Conservation (phyloP, 164 flowering plant species). For the Magnolia kwangsiensis region DNA sequence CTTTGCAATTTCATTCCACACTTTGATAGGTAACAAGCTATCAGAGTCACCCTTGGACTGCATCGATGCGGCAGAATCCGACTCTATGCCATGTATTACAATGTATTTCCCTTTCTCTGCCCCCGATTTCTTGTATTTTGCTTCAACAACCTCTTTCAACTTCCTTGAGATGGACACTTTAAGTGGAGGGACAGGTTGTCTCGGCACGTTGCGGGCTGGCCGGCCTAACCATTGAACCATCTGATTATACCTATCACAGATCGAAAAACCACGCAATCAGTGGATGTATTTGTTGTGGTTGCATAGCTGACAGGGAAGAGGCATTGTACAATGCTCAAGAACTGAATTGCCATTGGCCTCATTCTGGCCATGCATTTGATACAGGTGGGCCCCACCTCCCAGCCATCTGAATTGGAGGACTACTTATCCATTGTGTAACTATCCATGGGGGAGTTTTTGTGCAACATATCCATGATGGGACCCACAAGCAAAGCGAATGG, state of each 20-base stretch:
- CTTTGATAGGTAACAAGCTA: conserved; percentile 69
- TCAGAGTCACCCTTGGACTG: conserved; percentile 82
- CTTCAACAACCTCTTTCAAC: conserved; percentile 63
- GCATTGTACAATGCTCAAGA: background rate
- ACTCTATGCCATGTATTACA: conserved; percentile 77
- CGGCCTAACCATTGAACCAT: conserved; percentile 83
- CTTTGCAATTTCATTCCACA: conserved; percentile 67
- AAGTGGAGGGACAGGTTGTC: conserved; percentile 64
- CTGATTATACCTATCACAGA: conserved; percentile 58
- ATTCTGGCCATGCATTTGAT: no score
- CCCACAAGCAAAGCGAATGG: no score
- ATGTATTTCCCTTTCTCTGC: conserved; percentile 67
- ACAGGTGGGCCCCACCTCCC: no score
- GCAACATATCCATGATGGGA: no score
- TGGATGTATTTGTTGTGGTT: background rate
- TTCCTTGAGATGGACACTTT: conserved; percentile 72
- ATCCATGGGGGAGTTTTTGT: no score
- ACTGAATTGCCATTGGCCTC: no score
- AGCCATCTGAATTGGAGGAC: no score
- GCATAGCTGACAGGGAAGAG: background rate
- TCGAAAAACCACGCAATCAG: background rate
- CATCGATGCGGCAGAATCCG: conserved; percentile 84
- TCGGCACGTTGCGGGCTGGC: conserved; percentile 61
- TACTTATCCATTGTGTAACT: no score
- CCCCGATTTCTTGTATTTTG: conserved; percentile 60